phyloP scores from a whole-genome alignment of 1,139 yeast species.

The Hyphopichia buzzinii region DNA sequence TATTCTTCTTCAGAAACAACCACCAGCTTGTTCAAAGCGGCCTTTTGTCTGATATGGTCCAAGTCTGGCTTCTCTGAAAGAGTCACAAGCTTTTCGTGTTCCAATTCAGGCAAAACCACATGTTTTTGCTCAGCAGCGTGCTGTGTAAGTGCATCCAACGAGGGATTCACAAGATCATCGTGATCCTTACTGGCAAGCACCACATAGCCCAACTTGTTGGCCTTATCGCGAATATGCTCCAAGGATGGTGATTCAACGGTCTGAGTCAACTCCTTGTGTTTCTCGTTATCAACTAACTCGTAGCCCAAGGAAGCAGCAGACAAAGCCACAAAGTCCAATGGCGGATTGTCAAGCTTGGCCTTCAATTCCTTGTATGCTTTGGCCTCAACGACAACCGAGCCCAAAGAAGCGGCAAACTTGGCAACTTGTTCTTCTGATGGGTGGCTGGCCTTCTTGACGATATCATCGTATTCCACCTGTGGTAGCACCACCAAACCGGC shows the following conservation, averaged over 20 bases:
- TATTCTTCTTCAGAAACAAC: constrained; percentile 15
- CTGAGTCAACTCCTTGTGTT: constrained; percentile 6
- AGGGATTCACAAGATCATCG: constrained; percentile 14
- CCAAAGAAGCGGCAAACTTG: constrained; percentile 3
- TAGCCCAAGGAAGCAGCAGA: constrained; percentile 8
- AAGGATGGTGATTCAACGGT: constrained; percentile 11
- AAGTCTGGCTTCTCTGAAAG: constrained; percentile 13
- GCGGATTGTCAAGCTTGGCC: constrained; percentile 14
- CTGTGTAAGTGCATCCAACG: constrained; percentile 13
- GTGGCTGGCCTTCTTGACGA: constrained; percentile 12
- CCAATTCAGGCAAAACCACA: constrained; percentile 16
- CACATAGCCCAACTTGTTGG: constrained; percentile 1
- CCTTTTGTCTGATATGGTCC: constrained; percentile 18
- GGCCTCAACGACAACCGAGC: constrained; percentile 2
- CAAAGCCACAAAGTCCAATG: constrained; percentile 12
- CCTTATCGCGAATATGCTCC: constrained; percentile 3
- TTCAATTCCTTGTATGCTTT: constrained; percentile 5
- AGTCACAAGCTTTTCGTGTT: constrained; percentile 16
- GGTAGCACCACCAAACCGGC: constrained; percentile 23
- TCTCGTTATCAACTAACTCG: constrained; percentile 9
- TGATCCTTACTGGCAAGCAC: constrained; percentile 9
- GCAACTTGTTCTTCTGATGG: constrained; percentile 19
- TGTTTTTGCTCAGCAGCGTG: constrained; percentile 20
- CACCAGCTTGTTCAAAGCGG: constrained; percentile 15
- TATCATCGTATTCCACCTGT: constrained; percentile 9